Percentiles rank a stretch among this genome's conserved stretches.
Evolutionary conservation across 2,329 filamentous ascomycete species (phyloP).

Genomic region (Colletotrichum agaves): DNA sequence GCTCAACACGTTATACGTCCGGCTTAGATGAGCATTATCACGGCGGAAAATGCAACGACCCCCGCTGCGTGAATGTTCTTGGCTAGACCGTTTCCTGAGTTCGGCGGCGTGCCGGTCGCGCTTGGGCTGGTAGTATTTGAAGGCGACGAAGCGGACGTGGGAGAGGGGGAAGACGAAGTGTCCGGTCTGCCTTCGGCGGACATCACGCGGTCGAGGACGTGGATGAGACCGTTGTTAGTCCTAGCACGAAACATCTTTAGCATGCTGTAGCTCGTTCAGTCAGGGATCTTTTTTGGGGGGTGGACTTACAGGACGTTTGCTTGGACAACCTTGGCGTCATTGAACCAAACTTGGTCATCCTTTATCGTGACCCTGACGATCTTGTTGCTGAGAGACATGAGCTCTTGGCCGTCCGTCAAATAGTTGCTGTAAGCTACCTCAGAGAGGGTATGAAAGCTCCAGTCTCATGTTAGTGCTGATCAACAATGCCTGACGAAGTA

Average conservation of each 20-base stretch:
- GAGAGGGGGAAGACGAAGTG: constrained; percentile 5
- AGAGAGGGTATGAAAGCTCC: constrained; percentile 39
- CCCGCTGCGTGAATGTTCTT: constrained; percentile 10
- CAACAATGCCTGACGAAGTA: too few relatives aligned
- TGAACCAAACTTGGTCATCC: constrained; percentile 40
- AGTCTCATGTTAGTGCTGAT: background rate
- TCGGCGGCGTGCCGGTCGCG: constrained; percentile 8
- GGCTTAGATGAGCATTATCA: constrained; percentile 10
- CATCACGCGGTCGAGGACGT: constrained; percentile 42
- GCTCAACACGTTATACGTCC: too few relatives aligned
- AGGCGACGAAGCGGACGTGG: constrained; percentile 1
- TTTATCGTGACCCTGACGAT: constrained; percentile 40
- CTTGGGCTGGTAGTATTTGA: background rate
- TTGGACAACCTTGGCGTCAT: constrained; percentile 41
- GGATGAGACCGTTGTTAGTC: constrained; percentile 42
- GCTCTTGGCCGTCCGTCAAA: constrained; percentile 37
- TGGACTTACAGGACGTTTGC: constrained; percentile 39
- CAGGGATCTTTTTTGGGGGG: background rate
- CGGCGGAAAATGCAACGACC: constrained; percentile 24
- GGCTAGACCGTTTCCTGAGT: background rate
- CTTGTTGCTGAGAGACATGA: constrained; percentile 32
- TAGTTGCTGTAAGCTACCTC: constrained; percentile 39
- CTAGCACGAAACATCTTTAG: background rate
- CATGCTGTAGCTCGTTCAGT: too few relatives aligned
- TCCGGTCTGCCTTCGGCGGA: constrained; percentile 20